Base-by-base conservation (phyloP, 257 asterid genomes). In the Apocynum venetum region DNA sequence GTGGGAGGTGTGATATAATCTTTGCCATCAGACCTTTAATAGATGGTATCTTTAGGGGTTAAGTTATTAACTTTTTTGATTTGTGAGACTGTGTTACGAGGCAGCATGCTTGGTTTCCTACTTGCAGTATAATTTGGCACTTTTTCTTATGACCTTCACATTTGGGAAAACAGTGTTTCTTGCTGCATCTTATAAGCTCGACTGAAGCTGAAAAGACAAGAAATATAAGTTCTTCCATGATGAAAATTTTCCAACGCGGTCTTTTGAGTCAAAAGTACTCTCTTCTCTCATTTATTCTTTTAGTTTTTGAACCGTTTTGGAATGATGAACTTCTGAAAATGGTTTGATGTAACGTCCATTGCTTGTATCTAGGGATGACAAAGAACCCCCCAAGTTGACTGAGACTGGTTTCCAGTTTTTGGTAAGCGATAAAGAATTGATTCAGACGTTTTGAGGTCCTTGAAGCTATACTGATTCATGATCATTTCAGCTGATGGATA, bases 401-500 rank as follows among this genome's bases (percentile, higher is more conserved):
- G 97, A 91, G 81, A 90, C 97, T 76, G 99, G 99, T 71, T 96
- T 96, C 88, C 98, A 93, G 82, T 96, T 96, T 86, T 86, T 96
- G 98, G 98, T 96, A 86, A 63, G 93, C 76, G 84, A 79, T 77
- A 78, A 59, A 44, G 80, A 41, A 52, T 66, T 80, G 71, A 65
- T 75, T 72, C 77, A 65, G 51, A 74, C 64, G 75, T 51, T 71
- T 60, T 66, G 20, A n/a, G 68, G 81, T 87, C 78, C 25, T 61
- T 35, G 52, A 83, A 78, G 78, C 72, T 65, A 67, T 78, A 80
- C 83, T 91, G 77, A 89, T 78, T 49, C 72, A 72, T 83, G 79
- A 57, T 51, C 83, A 73, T 84, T 57, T 78, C 97, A 95, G 98
- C 88, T 95, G 86, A 91, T 96, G 99, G 99, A 96, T 49, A 96